These are phyloP conservation scores for Metschnikowia lachancei DNA, from an alignment of 805 yeast species.

Conservation along the genomic window DNA sequence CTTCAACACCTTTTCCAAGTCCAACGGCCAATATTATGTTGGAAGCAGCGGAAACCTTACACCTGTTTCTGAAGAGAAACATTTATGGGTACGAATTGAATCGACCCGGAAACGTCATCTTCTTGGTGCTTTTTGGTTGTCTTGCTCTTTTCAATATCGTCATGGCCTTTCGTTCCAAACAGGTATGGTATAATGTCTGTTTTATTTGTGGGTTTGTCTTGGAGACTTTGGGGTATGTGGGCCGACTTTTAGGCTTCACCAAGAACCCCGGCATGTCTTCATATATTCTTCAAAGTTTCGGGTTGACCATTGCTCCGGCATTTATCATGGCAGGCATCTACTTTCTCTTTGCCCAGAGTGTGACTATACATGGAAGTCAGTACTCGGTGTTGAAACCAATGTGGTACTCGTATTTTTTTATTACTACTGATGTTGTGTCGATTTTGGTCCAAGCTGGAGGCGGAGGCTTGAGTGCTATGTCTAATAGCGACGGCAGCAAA, in stretches of 20 bases:
- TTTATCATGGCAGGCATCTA: constrained; percentile 45
- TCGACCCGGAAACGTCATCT: constrained; percentile 34
- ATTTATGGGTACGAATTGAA: constrained; percentile 26
- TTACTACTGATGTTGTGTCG: constrained; percentile 37
- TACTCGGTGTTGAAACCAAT: constrained; percentile 40
- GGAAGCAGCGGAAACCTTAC: background rate
- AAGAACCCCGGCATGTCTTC: constrained; percentile 22
- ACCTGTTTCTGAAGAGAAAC: constrained; percentile 24
- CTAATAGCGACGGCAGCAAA: constrained; percentile 16
- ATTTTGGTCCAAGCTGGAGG: constrained; percentile 40
- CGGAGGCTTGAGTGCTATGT: constrained; percentile 36
- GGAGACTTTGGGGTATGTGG: constrained; percentile 39
- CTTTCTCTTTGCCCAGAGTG: constrained; percentile 40
- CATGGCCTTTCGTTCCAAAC: constrained; percentile 34
- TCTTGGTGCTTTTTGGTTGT: constrained; percentile 26
- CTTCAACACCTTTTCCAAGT: too few relatives aligned
- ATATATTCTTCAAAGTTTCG: constrained; percentile 34
- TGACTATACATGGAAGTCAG: constrained; percentile 37
- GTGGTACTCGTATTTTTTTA: constrained; percentile 44
- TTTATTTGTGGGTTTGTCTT: constrained; percentile 36
- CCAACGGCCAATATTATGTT: too few relatives aligned
- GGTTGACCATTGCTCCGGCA: constrained; percentile 42
- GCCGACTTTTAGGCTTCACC: constrained; percentile 32
- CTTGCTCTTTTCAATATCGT: constrained; percentile 24
- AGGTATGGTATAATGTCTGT: constrained; percentile 40